Evolutionary conservation across 441 rosid genomes (phyloP).

Genomic region (Brassica hybrid): DNA sequence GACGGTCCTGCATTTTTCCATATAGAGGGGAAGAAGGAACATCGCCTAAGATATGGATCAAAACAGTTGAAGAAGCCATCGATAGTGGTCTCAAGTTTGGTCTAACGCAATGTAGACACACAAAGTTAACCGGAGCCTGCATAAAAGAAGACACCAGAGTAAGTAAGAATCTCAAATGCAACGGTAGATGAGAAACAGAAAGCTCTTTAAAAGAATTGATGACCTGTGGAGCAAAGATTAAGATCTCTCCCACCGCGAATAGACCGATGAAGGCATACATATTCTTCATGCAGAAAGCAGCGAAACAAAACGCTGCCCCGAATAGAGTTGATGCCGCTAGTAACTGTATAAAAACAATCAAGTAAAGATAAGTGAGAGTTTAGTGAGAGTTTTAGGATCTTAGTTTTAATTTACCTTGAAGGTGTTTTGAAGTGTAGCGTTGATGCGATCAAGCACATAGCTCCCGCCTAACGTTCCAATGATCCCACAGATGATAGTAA

Average conservation of each 20-base stretch:
- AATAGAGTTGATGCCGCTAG: slow-evolving; percentile 62
- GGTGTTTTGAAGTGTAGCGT: slow-evolving; percentile 80
- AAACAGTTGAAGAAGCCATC: slow-evolving; percentile 74
- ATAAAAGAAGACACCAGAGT: slow-evolving; percentile 20
- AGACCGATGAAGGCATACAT: slow-evolving; percentile 66
- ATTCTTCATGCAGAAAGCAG: slow-evolving; percentile 65
- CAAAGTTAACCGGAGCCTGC: slow-evolving; percentile 76
- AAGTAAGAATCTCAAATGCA: slow-evolving; percentile 2
- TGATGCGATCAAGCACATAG: slow-evolving; percentile 68
- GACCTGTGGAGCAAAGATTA: slow-evolving; percentile 82
- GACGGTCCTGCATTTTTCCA: slow-evolving; percentile 67
- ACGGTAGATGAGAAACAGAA: neutral
- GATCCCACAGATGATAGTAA: slow-evolving; percentile 84
- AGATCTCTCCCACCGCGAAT: slow-evolving; percentile 67
- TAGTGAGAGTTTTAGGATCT: neutral
- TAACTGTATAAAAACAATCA: slow-evolving; percentile 51
- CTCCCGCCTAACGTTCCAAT: slow-evolving; percentile 93
- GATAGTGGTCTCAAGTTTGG: slow-evolving; percentile 79
- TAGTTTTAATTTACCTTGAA: slow-evolving; percentile 62
- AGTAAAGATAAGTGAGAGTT: neutral
- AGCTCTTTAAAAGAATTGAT: neutral
- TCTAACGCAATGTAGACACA: slow-evolving; percentile 72
- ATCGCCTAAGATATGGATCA: slow-evolving; percentile 77
- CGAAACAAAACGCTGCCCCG: slow-evolving; percentile 68
- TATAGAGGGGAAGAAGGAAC: slow-evolving; percentile 83